Percentiles rank a stretch among this genome's conserved stretches.
Conservation (phyloP, 306 rosid species). For the Astragalus membranaceus region DNA sequence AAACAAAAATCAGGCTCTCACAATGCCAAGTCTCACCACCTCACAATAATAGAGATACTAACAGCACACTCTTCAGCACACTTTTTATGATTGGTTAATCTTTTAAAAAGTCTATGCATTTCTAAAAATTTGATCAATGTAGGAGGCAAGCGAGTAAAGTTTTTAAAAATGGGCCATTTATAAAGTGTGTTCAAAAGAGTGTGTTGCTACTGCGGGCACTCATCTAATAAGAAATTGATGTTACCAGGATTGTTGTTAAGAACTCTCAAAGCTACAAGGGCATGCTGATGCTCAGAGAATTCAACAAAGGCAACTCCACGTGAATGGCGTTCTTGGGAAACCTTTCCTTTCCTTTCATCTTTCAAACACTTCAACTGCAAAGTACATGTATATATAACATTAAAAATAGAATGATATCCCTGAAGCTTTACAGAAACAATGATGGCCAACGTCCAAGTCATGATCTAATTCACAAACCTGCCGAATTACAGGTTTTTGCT, state of each 20-base stretch:
- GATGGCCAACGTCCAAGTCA: background rate
- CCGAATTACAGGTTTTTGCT: slow-evolving; percentile 76
- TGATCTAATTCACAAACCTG: slow-evolving; percentile 55
- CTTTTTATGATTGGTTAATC: background rate
- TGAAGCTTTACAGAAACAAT: background rate
- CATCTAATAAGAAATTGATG: background rate
- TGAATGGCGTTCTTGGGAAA: slow-evolving; percentile 45
- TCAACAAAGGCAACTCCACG: slow-evolving; percentile 94
- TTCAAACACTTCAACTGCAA: slow-evolving; percentile 74
- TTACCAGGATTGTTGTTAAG: slow-evolving; percentile 95
- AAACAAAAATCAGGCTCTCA: background rate
- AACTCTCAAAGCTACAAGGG: slow-evolving; percentile 92
- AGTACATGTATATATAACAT: background rate
- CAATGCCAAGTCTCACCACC: background rate
- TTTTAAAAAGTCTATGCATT: background rate
- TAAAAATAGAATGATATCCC: background rate
- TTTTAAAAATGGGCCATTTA: background rate
- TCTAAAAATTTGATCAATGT: background rate
- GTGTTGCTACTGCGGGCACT: too few species aligned
- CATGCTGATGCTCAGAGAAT: slow-evolving; percentile 95
- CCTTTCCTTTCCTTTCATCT: slow-evolving; percentile 76
- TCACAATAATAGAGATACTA: background rate
- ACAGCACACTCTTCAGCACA: background rate
- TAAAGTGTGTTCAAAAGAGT: background rate
- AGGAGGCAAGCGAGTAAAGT: background rate